Conservation (phyloP, 208 protist genomes). For the Acanthamoeba triangularis region DNA sequence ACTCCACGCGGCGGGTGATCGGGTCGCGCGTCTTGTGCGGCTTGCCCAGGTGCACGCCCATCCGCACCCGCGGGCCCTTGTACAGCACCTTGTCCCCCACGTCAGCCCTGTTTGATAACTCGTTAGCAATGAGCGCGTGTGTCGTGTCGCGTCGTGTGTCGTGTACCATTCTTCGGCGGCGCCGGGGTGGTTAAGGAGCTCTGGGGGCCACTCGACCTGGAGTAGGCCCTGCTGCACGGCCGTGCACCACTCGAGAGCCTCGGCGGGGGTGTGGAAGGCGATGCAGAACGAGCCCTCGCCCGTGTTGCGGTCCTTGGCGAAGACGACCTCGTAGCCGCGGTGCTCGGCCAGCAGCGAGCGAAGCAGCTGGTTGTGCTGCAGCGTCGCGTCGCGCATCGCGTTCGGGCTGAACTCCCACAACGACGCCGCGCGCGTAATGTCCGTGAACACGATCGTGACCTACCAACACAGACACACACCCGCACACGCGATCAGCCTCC, state of each 20-base stretch:
- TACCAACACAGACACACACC: neutral
- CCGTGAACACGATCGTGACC: conserved; percentile 66
- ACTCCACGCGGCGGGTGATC: conserved; percentile 15
- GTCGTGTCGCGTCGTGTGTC: neutral
- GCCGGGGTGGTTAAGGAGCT: conserved; percentile 27
- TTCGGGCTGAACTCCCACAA: conserved; percentile 42
- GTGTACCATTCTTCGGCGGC: conserved; percentile 38
- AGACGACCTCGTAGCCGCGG: conserved; percentile 73
- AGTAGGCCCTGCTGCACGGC: conserved; percentile 13
- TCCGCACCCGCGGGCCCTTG: conserved; percentile 19
- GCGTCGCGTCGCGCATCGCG: conserved; percentile 62
- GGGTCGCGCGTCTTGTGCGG: neutral
- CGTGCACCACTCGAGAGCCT: neutral
- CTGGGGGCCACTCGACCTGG: neutral
- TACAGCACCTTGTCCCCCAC: conserved; percentile 7
- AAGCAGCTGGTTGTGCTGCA: conserved; percentile 52
- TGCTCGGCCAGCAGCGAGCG: neutral
- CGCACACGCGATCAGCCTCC: too few relatives aligned
- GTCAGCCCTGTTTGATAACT: neutral
- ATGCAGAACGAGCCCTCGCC: conserved; percentile 72
- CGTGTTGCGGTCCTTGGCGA: neutral
- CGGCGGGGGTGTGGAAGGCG: conserved; percentile 40
- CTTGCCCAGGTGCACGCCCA: conserved; percentile 49
- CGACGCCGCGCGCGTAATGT: conserved; percentile 34
- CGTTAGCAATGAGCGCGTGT: neutral